phyloP scores from a whole-genome alignment of 306 rosid species.

The Corylus avellana region DNA sequence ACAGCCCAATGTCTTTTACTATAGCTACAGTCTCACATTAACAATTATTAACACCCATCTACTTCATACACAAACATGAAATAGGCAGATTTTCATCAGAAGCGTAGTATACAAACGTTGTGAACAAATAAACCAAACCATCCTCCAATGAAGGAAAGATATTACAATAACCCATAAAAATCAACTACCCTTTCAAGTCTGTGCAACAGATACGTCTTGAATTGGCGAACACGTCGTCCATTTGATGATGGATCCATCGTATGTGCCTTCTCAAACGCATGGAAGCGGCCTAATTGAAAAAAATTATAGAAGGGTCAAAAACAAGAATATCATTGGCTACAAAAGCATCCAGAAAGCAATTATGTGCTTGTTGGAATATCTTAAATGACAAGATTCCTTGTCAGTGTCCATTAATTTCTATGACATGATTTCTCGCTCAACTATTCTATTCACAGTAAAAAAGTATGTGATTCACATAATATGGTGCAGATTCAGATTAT shows the following conservation, averaged over 20 bases:
- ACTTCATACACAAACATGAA: background rate
- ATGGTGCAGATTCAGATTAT: background rate
- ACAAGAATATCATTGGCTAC: slow-evolving; percentile 1
- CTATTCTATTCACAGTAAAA: background rate
- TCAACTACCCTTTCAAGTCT: slow-evolving; percentile 70
- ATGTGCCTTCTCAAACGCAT: slow-evolving; percentile 94
- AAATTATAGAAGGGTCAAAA: slow-evolving; percentile 22
- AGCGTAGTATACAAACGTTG: slow-evolving; percentile 1
- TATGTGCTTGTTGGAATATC: background rate
- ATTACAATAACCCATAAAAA: slow-evolving; percentile 26
- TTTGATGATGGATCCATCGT: slow-evolving; percentile 71
- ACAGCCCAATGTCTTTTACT: background rate
- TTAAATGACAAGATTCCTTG: background rate
- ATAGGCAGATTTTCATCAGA: slow-evolving; percentile 1
- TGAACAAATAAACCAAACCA: slow-evolving; percentile 20
- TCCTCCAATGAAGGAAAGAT: slow-evolving; percentile 13
- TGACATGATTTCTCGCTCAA: background rate
- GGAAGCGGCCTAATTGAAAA: slow-evolving; percentile 78
- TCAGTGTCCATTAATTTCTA: background rate
- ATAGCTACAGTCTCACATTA: background rate
- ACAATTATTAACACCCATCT: background rate
- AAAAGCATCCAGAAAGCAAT: background rate
- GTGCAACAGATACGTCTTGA: slow-evolving; percentile 83
- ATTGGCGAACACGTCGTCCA: slow-evolving; percentile 96
- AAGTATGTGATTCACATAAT: background rate